Evolutionary conservation across 768 basidiomycete species (phyloP), one percentile per base, ranked within the genome.

Genomic region (Xerocomus brunneocitrinus): DNA sequence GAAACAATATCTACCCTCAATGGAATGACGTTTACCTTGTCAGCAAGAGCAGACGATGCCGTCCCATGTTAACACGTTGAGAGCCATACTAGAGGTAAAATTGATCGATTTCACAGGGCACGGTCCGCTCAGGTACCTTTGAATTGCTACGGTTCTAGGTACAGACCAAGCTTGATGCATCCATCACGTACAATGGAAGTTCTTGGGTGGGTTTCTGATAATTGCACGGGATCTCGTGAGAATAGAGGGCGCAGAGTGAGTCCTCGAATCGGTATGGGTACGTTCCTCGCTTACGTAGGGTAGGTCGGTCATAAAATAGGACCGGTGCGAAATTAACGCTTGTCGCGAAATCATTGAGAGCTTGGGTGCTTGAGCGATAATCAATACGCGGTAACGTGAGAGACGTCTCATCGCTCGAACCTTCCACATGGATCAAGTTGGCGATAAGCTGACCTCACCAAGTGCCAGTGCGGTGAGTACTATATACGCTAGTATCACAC

Each of bases 151-250:
- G 31, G 19, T 9, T 8, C 31, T 13, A 31, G 30, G n/a, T 22
- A 44, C 44, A 44, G 28, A 3, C 16, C 28, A 38, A 38, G 39
- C 35, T 42, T 27, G 41, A 16, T 32, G 30, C 4, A 44, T n/a
- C 10, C 44, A 42, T 63, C 55, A 60, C 63, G 64, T 63, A 66
- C 53, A 41, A 1, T 45, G 0, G 19, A 46, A 28, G 41, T 44
- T 46, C 54, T 53, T 40, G 39, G 27, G 35, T 12, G 39, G 45
- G 53, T 43, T 53, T 55, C 27, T 30, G 34, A 46, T 35, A 9
- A 50, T 42, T 10, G 46, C 31, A 39, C 34, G 35, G 30, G 49
- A 30, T 35, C 28, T 53, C 61, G 57, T 53, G 61, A 56, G 51
- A 46, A 35, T 14, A 50, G 43, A 13, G 22, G 44, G 44, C 34